phyloP scores from a whole-genome alignment of 2,329 filamentous ascomycete species.

The Dactylellina parvicollis region DNA sequence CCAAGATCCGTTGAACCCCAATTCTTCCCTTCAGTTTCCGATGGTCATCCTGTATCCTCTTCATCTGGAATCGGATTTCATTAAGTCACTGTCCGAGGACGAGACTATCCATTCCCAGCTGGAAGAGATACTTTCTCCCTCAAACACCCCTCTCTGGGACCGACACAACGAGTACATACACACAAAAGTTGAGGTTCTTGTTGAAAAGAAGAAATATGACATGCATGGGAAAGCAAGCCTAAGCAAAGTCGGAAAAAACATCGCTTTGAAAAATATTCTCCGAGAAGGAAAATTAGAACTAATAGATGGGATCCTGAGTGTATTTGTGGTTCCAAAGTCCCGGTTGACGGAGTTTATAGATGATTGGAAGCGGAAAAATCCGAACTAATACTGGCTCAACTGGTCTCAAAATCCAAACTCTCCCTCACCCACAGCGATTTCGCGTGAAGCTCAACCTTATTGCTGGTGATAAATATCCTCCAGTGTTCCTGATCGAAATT shows the following conservation, averaged over 20 bases:
- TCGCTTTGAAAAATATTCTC: conserved; percentile 78
- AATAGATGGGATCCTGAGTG: conserved; percentile 82
- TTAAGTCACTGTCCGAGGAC: conserved; percentile 84
- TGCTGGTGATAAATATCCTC: too few species aligned
- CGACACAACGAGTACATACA: conserved; percentile 71
- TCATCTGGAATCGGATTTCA: conserved; percentile 83
- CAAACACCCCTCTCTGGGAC: conserved; percentile 80
- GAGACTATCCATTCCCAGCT: conserved; percentile 81
- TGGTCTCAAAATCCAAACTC: too few species aligned
- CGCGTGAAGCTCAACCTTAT: too few species aligned
- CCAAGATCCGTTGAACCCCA: conserved; percentile 76
- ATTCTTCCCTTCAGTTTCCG: conserved; percentile 78
- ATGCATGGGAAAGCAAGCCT: conserved; percentile 61
- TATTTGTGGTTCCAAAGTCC: conserved; percentile 80
- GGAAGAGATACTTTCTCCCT: conserved; percentile 76
- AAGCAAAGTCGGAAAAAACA: conserved; percentile 88
- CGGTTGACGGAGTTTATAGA: conserved; percentile 79
- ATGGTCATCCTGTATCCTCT: conserved; percentile 85
- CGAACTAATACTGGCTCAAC: conserved; percentile 1
- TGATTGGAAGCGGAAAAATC: conserved; percentile 81
- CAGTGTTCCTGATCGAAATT: too few species aligned
- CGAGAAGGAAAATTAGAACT: conserved; percentile 82
- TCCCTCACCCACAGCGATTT: conserved; percentile 9
- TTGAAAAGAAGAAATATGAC: conserved; percentile 82
- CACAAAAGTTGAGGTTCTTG: conserved; percentile 80